phyloP scores from a whole-genome alignment of 2,329 filamentous ascomycete species.

The Ceratocystis alfenasii region DNA sequence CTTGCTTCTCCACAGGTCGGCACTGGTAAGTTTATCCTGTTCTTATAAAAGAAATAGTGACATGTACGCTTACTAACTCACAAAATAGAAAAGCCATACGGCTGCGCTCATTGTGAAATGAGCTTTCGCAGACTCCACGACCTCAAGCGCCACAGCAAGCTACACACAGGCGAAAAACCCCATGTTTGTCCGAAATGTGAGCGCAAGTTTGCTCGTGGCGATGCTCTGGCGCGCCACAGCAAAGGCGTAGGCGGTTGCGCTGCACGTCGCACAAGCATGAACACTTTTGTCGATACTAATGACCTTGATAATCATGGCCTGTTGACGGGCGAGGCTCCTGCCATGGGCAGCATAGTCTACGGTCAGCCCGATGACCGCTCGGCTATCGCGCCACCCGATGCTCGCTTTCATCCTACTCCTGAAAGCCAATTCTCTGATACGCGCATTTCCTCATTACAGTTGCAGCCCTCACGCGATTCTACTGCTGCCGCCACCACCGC shows the following conservation, averaged over 20 bases:
- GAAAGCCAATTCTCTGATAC: slow-evolving; percentile 17
- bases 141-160: slow-evolving; percentile 87
- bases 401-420: slow-evolving; percentile 3
- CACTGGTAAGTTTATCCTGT: slow-evolving; percentile 14
- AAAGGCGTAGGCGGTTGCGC: slow-evolving; percentile 94
- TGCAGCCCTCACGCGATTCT: slow-evolving; percentile 14
- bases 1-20: slow-evolving; percentile 32
- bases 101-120: slow-evolving; percentile 85
- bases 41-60: not conserved
- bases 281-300: slow-evolving; percentile 67
- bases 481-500: slow-evolving; percentile 29
- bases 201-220: slow-evolving; percentile 85
- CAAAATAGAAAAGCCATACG: slow-evolving; percentile 71
- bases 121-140: slow-evolving; percentile 89
- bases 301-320: slow-evolving; percentile 48
- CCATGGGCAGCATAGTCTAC: slow-evolving; percentile 33
- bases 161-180: slow-evolving; percentile 91
- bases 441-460: slow-evolving; percentile 16
- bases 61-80: not conserved
- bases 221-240: slow-evolving; percentile 86
- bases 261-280: slow-evolving; percentile 75
- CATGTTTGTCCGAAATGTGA: slow-evolving; percentile 93
- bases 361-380: slow-evolving; percentile 40
- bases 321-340: slow-evolving; percentile 42
- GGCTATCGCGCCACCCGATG: slow-evolving; percentile 28